Conservation (phyloP, 495 filamentous ascomycete genomes). For the Tuber aestivum region DNA sequence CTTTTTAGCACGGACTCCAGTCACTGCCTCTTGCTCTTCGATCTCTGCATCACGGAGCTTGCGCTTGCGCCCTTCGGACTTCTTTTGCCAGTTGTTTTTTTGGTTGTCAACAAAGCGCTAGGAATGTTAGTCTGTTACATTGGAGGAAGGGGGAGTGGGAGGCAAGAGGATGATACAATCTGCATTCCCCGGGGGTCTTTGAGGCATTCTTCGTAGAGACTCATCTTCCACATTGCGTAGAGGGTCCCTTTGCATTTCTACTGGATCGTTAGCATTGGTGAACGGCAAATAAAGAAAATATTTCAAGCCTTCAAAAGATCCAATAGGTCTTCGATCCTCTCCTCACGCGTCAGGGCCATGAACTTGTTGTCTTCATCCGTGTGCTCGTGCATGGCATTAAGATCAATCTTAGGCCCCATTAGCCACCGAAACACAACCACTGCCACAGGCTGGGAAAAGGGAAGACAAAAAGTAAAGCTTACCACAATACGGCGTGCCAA, state of each 20-base stretch:
- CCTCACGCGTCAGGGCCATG: background rate
- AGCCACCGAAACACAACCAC: background rate
- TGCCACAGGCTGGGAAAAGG: background rate
- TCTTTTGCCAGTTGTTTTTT: conserved; percentile 40
- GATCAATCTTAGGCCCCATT: background rate
- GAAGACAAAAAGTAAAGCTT: background rate
- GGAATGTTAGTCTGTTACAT: conserved; percentile 1
- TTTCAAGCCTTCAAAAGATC: background rate
- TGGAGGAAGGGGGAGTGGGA: background rate
- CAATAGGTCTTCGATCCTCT: background rate
- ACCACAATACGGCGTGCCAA: conserved; percentile 10
- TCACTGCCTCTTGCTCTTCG: background rate
- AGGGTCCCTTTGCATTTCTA: conserved; percentile 37
- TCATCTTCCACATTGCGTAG: conserved; percentile 37
- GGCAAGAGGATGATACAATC: conserved; percentile 13
- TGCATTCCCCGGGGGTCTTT: conserved; percentile 36
- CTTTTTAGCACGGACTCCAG: background rate
- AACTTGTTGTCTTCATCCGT: background rate
- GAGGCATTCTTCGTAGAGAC: conserved; percentile 37
- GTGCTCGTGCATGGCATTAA: background rate
- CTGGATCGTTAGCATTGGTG: background rate
- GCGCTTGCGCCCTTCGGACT: conserved; percentile 31
- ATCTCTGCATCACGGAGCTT: conserved; percentile 8
- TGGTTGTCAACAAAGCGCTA: conserved; percentile 41
- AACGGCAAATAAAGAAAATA: background rate